Conservation (phyloP, 78 protist genomes). For the Dictyostelium firmibasis region DNA sequence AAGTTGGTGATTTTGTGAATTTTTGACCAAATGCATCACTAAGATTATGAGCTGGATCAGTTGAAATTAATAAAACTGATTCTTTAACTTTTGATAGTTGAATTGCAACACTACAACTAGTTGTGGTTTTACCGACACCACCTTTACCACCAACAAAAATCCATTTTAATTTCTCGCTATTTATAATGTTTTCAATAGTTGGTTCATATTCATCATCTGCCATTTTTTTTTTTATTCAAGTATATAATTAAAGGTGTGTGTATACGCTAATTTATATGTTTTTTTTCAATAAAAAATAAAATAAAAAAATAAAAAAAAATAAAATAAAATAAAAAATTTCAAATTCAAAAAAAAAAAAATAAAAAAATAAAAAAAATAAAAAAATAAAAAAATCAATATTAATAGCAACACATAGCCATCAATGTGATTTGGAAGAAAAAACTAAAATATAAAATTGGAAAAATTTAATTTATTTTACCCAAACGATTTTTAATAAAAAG, state of each 20-base stretch:
- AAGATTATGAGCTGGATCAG: conserved; percentile 99
- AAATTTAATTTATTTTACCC: too few species aligned
- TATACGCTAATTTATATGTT: background rate
- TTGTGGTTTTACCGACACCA: conserved; percentile 95
- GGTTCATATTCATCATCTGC: conserved; percentile 38
- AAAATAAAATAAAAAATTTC: background rate
- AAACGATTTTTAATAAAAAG: too few species aligned
- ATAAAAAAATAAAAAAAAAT: background rate
- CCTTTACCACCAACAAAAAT: conserved; percentile 99
- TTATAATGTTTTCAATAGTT: conserved; percentile 53
- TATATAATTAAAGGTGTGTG: background rate
- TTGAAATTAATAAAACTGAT: conserved; percentile 94
- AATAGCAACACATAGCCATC: too few species aligned
- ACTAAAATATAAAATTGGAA: too few species aligned
- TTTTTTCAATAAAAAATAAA: background rate
- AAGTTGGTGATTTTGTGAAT: conserved; percentile 89
- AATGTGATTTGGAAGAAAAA: too few species aligned
- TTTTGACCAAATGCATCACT: conserved; percentile 96
- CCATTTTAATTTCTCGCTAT: conserved; percentile 86
- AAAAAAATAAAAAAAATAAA: background rate
- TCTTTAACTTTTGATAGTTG: conserved; percentile 77
- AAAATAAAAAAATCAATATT: too few species aligned
- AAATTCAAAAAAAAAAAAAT: background rate
- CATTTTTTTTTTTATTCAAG: background rate
- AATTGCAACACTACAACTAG: conserved; percentile 83